Evolutionary conservation across 768 basidiomycete genomes (phyloP).

Genomic region (Vararia minispora): DNA sequence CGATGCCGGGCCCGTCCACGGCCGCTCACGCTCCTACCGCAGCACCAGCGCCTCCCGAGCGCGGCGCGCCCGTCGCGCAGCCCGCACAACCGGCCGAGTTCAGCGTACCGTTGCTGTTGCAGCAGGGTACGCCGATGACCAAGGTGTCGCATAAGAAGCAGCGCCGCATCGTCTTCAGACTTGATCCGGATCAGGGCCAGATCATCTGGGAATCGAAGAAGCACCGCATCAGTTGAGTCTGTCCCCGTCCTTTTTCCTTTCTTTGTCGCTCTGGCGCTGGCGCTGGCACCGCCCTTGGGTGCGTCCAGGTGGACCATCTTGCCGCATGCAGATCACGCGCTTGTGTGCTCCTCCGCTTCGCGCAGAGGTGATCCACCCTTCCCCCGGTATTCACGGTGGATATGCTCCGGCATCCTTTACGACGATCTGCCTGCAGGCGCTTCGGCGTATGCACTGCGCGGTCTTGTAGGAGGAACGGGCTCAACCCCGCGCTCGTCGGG

Average conservation of each 20-base stretch:
- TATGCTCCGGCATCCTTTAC: too few species aligned
- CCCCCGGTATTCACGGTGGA: too few species aligned
- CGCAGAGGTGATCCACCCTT: too few species aligned
- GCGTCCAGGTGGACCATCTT: too few species aligned
- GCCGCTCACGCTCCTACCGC: constrained; percentile 1
- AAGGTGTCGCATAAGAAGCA: constrained; percentile 76
- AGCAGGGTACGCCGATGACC: constrained; percentile 61
- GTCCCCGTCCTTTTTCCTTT: not conserved
- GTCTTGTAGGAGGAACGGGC: too few species aligned
- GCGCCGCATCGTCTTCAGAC: constrained; percentile 55
- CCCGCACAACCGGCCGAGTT: constrained; percentile 22
- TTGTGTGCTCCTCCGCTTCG: constrained; percentile 1
- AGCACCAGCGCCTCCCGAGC: not conserved
- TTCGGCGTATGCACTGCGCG: too few species aligned
- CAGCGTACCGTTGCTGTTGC: constrained; percentile 45
- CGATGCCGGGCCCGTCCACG: not conserved
- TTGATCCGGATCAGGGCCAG: constrained; percentile 75
- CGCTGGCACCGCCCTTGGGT: too few species aligned
- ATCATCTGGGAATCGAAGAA: constrained; percentile 72
- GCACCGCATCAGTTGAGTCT: constrained; percentile 47
- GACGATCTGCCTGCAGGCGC: too few species aligned
- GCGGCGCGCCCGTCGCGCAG: not conserved
- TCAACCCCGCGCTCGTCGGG: too few species aligned
- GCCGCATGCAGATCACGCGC: not conserved
- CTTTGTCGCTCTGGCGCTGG: not conserved